phyloP scores from a whole-genome alignment of 208 protist genomes.

The Trypanosoma grayi region DNA sequence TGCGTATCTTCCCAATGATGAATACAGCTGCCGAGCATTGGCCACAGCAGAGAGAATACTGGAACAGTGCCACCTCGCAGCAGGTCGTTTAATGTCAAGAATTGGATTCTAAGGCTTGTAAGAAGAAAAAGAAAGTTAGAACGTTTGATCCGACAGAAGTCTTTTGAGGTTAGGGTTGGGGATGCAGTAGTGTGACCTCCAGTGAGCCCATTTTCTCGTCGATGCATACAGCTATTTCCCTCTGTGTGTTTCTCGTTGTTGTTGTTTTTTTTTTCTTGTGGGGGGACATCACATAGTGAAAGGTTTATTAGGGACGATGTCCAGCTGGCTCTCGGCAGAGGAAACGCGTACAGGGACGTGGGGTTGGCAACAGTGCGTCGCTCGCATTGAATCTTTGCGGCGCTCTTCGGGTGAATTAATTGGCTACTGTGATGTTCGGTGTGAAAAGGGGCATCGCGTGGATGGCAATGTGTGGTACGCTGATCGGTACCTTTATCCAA shows the following conservation, averaged over 20 bases:
- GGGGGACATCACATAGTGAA: neutral
- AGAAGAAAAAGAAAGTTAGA: neutral
- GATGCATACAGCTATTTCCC: too few relatives aligned
- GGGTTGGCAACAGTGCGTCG: neutral
- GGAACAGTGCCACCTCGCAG: conserved; percentile 25
- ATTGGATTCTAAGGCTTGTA: conserved; percentile 15
- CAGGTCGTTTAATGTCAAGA: conserved; percentile 12
- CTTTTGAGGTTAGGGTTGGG: too few relatives aligned
- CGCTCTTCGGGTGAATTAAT: conserved; percentile 18
- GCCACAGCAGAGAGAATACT: conserved; percentile 19
- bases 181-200: too few relatives aligned
- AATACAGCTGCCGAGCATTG: conserved; percentile 14
- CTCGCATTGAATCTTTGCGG: neutral
- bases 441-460: conserved; percentile 29
- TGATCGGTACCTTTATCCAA: conserved; percentile 72
- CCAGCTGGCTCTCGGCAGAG: neutral
- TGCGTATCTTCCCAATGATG: conserved; percentile 13
- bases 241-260: neutral
- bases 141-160: too few relatives aligned
- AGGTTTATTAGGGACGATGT: neutral
- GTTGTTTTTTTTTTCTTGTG: neutral
- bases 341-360: neutral
- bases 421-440: conserved; percentile 28
- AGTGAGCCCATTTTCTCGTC: too few relatives aligned
- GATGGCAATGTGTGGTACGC: conserved; percentile 81